Conservation (phyloP, 2,329 filamentous ascomycete genomes). For the Lasiodiplodia citricola region DNA sequence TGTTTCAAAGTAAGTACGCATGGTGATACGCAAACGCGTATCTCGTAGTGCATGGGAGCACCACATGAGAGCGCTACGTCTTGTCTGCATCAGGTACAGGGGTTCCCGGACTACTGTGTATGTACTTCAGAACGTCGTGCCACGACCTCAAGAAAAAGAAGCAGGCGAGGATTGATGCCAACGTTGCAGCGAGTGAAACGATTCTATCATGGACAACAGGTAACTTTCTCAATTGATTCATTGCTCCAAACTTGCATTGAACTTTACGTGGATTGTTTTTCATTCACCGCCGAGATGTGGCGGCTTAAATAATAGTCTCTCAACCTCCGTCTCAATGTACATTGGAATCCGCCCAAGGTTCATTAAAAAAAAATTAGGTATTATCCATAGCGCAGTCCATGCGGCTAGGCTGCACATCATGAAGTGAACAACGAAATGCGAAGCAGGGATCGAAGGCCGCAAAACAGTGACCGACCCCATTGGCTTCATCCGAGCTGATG, state of each 20-base stretch:
- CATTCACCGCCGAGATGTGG: slow-evolving; percentile 7
- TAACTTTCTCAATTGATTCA: slow-evolving; percentile 7
- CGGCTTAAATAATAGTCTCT: neutral
- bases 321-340: slow-evolving; percentile 17
- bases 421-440: slow-evolving; percentile 17
- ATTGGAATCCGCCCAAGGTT: slow-evolving; percentile 7
- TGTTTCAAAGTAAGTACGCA: neutral
- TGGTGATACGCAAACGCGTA: neutral
- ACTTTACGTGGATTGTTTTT: neutral
- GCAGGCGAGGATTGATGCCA: neutral
- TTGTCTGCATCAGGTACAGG: neutral
- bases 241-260: neutral
- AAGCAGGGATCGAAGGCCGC: neutral
- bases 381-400: slow-evolving; percentile 22
- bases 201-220: neutral
- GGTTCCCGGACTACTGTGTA: neutral
- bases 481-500: slow-evolving; percentile 7
- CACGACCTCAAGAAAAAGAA: neutral
- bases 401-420: slow-evolving; percentile 18
- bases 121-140: neutral
- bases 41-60: neutral
- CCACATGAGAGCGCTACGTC: neutral
- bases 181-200: neutral
- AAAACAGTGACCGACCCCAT: neutral
- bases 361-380: slow-evolving; percentile 22